phyloP scores from a whole-genome alignment of 2,329 filamentous ascomycete genomes.

The Aschersonia sp. region DNA sequence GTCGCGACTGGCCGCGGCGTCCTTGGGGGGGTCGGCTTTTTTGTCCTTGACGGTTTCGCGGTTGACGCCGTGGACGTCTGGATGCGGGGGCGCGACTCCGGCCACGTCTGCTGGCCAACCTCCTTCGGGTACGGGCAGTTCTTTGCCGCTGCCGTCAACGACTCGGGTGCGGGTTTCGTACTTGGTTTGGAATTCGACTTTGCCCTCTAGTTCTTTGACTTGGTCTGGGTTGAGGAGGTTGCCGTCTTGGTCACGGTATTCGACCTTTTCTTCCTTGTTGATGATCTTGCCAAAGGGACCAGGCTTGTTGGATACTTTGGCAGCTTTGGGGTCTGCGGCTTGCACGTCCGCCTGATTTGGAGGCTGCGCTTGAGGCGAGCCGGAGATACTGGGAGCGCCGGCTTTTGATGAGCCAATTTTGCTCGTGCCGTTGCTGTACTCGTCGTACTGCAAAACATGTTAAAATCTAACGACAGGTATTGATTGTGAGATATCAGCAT shows the following conservation, averaged over 20 bases:
- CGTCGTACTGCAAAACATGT: slow-evolving; percentile 2
- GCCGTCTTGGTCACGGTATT: slow-evolving; percentile 70
- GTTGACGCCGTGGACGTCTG: slow-evolving; percentile 46
- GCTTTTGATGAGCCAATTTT: slow-evolving; percentile 13
- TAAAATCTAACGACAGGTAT: background rate
- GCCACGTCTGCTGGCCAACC: slow-evolving; percentile 21
- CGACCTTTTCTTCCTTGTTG: slow-evolving; percentile 63
- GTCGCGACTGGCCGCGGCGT: slow-evolving; percentile 34
- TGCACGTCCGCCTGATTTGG: background rate
- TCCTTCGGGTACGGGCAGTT: slow-evolving; percentile 39
- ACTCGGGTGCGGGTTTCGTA: slow-evolving; percentile 91
- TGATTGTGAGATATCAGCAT: background rate
- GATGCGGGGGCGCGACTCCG: slow-evolving; percentile 42
- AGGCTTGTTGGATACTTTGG: slow-evolving; percentile 33
- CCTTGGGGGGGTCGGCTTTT: slow-evolving; percentile 23
- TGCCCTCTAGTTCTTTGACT: slow-evolving; percentile 73
- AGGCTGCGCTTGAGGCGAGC: slow-evolving; percentile 9
- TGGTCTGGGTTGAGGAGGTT: slow-evolving; percentile 76
- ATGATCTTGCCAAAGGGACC: slow-evolving; percentile 33
- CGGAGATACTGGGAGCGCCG: slow-evolving; percentile 13
- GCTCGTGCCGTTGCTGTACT: slow-evolving; percentile 5
- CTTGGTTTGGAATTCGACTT: slow-evolving; percentile 88
- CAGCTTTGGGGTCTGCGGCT: slow-evolving; percentile 1
- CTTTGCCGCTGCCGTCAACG: slow-evolving; percentile 66
- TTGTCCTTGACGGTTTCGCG: slow-evolving; percentile 37